Evolutionary conservation across 768 basidiomycete genomes (phyloP).

Genomic region (Lactarius sanguifluus): DNA sequence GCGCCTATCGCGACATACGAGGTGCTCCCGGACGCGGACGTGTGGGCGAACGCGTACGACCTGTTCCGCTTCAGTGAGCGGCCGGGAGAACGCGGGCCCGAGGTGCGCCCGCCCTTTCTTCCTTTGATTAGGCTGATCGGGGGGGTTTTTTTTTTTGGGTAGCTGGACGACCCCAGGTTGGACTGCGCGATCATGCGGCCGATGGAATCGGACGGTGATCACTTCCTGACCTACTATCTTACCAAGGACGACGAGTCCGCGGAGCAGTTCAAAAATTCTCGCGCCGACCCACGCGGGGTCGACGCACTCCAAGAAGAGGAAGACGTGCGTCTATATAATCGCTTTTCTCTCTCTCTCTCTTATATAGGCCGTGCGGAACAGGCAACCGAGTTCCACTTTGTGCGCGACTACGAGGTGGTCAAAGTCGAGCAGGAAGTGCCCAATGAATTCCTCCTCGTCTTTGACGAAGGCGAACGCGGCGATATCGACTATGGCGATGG

Average conservation of each 20-base stretch:
- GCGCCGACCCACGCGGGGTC: conserved; percentile 41
- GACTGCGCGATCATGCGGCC: conserved; percentile 86
- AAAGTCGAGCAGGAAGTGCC: conserved; percentile 85
- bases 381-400: conserved; percentile 72
- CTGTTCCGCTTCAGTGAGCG: conserved; percentile 83
- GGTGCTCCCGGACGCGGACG: conserved; percentile 77
- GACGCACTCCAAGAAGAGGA: conserved; percentile 52
- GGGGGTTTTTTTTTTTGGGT: neutral
- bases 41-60: conserved; percentile 90
- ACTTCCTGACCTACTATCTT: conserved; percentile 84
- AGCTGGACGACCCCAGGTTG: conserved; percentile 77
- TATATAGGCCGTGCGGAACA: conserved; percentile 32
- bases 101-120: conserved; percentile 46
- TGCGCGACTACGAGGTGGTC: conserved; percentile 84
- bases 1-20: conserved; percentile 81
- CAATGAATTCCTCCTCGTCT: conserved; percentile 77
- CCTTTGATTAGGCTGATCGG: neutral
- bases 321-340: conserved; percentile 43
- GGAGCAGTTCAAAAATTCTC: conserved; percentile 58
- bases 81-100: conserved; percentile 72
- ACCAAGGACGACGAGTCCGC: conserved; percentile 75
- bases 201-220: conserved; percentile 86
- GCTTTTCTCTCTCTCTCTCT: neutral
- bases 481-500: conserved; percentile 36
- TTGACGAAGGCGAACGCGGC: conserved; percentile 54